Evolutionary conservation across 257 asterid species (phyloP).

Genomic region (Solanum pennellii): DNA sequence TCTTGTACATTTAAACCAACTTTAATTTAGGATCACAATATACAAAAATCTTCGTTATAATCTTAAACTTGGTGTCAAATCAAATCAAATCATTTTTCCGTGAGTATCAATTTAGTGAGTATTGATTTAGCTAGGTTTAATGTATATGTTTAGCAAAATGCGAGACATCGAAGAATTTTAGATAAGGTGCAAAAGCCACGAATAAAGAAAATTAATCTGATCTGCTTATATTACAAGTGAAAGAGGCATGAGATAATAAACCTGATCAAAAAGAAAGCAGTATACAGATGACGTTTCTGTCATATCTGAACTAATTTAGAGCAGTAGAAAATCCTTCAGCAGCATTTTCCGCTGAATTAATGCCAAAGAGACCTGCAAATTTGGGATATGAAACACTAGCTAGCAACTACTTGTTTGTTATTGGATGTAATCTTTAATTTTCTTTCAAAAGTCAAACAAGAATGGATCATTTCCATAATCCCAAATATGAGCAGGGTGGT

Average conservation of each 20-base stretch:
- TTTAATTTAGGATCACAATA: too few species aligned
- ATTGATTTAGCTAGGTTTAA: too few species aligned
- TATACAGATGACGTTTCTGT: not conserved
- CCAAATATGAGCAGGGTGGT: conserved; percentile 40
- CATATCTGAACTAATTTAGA: too few species aligned
- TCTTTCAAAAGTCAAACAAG: conserved; percentile 37
- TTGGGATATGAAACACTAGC: not conserved
- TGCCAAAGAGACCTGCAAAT: not conserved
- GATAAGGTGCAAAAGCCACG: not conserved
- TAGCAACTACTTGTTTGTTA: not conserved
- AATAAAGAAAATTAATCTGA: not conserved
- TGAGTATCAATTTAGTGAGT: too few species aligned
- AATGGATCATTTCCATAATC: conserved; percentile 52
- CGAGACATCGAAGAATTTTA: not conserved
- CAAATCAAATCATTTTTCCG: too few species aligned
- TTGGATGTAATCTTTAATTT: not conserved
- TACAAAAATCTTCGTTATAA: too few species aligned
- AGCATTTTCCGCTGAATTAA: not conserved
- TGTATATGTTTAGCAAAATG: not conserved
- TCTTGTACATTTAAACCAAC: too few species aligned
- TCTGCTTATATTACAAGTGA: not conserved
- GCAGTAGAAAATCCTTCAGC: not conserved
- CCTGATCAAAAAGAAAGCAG: not conserved
- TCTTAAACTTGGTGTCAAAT: too few species aligned
- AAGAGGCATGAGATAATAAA: not conserved